Base-by-base conservation (phyloP, 768 basidiomycete species). In the Collybia sp. region DNA sequence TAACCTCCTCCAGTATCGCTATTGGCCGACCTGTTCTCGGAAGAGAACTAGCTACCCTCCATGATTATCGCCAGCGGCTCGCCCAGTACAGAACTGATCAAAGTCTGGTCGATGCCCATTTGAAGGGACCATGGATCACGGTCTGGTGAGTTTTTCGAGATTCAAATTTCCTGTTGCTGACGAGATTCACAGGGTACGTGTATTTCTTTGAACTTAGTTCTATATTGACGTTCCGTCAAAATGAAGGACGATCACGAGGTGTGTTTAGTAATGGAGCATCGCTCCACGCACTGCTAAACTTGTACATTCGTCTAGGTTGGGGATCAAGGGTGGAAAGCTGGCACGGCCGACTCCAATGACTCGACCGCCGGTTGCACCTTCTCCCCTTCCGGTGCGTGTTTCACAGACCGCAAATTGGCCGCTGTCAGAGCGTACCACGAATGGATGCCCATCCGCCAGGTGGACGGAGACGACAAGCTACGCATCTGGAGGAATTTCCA, bases 401-500 rank as follows among this genome's bases (percentile, higher is more conserved):
- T 80, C 61, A 77, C 77, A 4, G 76, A 81, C 55, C 63, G 80
- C 30, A 82, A 82, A 58, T 58, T 79, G 2, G 77, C 79, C 37
- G 80, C 76, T 6, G 72, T 80, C 18, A 65, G 78, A 25, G 78
- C 77, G 0, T 80, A 79, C 53, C 77, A 81, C 53, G 79, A 80
- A 49, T 81, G 79, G 79, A 71, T 82, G 65, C 79, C 79, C 11
- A 77, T 82, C 48, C 70, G 81, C 9, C 76, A 80, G 50, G 76
- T 82, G 13, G 70, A 71, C 34, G 68, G 70, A 1, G 70, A 71
- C 42, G 77, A 81, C 59, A 69, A 75, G 52, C 70, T 82, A 12
- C 68, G 79, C 19, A 81, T 81, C 43, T 82, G 78, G 77, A 70
- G 80, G 30, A 79, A 77, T 54, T 81, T 83, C 64, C 74, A 80